Base-by-base conservation (phyloP, 352 stramenopile genomes). In the Phytophthora hybrid region DNA sequence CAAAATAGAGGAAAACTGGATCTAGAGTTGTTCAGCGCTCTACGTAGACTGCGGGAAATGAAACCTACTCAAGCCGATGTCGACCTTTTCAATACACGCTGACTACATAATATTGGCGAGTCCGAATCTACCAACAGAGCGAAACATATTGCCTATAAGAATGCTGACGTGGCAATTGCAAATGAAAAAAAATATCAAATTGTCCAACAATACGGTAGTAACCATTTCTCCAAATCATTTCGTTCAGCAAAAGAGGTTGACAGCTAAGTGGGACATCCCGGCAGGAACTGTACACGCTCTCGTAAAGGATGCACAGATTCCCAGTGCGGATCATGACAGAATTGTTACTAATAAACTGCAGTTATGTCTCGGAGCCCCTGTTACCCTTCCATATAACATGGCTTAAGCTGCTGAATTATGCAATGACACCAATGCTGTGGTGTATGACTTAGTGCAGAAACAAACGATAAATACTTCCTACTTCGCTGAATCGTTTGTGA, bases 381-480 rank as follows among this genome's bases (percentile, higher is more conserved):
- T 44, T 44, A 44, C 37, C 0, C 13, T 44, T 44, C 5, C 37
- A 16, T 44, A 16, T 44, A 44, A 5, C 37, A 44, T 16, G 37
- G 9, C 37, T 3, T 1, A 44, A 5, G 37, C 9, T 11, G 37
- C 37, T 44, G 37, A 9, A 11, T 44, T 44, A 16, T 44, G 37
- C 37, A 44, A 44, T 44, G 37, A 1, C 3, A 44, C 37, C 1
- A 44, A 44, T 44, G 37, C 10, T 19, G 51, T 58, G 9, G 23
- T 39, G 4, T 39, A 58, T 39, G 51, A 58, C 23, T 19, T 58
- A n/a, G n/a, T n/a, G n/a, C n/a, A n/a, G n/a, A n/a, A n/a, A n/a
- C n/a, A n/a, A n/a, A n/a, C n/a, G n/a, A n/a, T n/a, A n/a, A n/a
- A n/a, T n/a, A n/a, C n/a, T n/a, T n/a, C n/a, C n/a, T n/a, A n/a